phyloP scores from a whole-genome alignment of 2,329 filamentous ascomycete species.

The Allantophomopsis cytisporea region DNA sequence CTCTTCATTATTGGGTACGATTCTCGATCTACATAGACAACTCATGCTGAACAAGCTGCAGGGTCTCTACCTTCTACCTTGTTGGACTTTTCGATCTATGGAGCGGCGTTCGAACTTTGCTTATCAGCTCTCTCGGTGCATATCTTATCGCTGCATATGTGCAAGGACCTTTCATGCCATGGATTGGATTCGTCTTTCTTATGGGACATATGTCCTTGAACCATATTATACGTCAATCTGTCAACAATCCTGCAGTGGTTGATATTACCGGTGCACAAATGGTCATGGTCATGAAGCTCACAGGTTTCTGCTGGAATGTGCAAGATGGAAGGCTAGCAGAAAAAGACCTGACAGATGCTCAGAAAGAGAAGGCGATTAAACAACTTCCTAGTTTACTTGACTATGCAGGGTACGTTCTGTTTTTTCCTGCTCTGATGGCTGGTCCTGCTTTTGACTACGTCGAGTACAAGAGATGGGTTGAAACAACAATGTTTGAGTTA shows the following conservation, averaged over 20 bases:
- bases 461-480: constrained; percentile 86
- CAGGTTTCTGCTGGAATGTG: constrained; percentile 95
- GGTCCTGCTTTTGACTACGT: constrained; percentile 91
- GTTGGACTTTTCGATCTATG: constrained; percentile 90
- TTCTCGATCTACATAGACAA: neutral
- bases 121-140: constrained; percentile 65
- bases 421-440: constrained; percentile 83
- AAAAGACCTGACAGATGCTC: constrained; percentile 69
- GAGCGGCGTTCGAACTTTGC: constrained; percentile 66
- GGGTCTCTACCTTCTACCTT: constrained; percentile 78
- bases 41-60: constrained; percentile 17
- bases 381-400: constrained; percentile 66
- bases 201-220: constrained; percentile 93
- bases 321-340: constrained; percentile 77
- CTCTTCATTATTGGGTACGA: constrained; percentile 65
- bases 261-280: constrained; percentile 96
- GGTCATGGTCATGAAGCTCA: constrained; percentile 97
- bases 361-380: constrained; percentile 68
- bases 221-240: constrained; percentile 70
- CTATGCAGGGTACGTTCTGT: constrained; percentile 82
- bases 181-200: constrained; percentile 84
- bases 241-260: constrained; percentile 49
- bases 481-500: constrained; percentile 87
- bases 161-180: constrained; percentile 89
- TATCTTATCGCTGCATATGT: constrained; percentile 78